phyloP scores from a whole-genome alignment of 2,329 filamentous ascomycete species.

The Aspergillus udagawae region DNA sequence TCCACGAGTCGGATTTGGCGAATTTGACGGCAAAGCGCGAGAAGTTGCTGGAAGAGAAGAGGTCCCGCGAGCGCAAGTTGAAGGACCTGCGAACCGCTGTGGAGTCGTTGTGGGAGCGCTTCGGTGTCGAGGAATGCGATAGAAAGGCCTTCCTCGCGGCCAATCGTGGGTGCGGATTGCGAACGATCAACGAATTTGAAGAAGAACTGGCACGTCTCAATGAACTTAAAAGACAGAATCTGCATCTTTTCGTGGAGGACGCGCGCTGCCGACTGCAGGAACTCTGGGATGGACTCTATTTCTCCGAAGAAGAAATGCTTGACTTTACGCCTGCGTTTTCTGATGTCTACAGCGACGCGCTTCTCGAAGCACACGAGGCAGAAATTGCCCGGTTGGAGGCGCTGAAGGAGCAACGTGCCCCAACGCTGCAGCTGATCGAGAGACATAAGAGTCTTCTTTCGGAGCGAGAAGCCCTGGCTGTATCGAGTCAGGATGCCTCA shows the following conservation, averaged over 20 bases:
- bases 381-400: conserved; percentile 80
- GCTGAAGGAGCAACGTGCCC: conserved; percentile 80
- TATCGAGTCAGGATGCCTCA: conserved; percentile 91
- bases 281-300: conserved; percentile 90
- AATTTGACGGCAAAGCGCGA: conserved; percentile 71
- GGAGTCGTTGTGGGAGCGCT: conserved; percentile 83
- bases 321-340: conserved; percentile 97
- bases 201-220: conserved; percentile 82
- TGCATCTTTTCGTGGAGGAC: conserved; percentile 95
- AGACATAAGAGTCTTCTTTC: conserved; percentile 76
- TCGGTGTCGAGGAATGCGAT: conserved; percentile 77
- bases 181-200: conserved; percentile 93
- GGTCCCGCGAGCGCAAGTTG: conserved; percentile 70
- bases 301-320: conserved; percentile 97
- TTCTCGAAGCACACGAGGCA: conserved; percentile 89
- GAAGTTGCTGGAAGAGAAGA: conserved; percentile 84
- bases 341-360: conserved; percentile 92
- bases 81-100: conserved; percentile 72
- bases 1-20: conserved; percentile 80
- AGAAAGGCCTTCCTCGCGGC: conserved; percentile 78
- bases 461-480: conserved; percentile 81
- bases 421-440: conserved; percentile 77
- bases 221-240: conserved; percentile 89
- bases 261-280: conserved; percentile 85
- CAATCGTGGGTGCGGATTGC: conserved; percentile 85